phyloP scores from a whole-genome alignment of 192 early-diverging fungal genomes.

The Backusella australiensis region DNA sequence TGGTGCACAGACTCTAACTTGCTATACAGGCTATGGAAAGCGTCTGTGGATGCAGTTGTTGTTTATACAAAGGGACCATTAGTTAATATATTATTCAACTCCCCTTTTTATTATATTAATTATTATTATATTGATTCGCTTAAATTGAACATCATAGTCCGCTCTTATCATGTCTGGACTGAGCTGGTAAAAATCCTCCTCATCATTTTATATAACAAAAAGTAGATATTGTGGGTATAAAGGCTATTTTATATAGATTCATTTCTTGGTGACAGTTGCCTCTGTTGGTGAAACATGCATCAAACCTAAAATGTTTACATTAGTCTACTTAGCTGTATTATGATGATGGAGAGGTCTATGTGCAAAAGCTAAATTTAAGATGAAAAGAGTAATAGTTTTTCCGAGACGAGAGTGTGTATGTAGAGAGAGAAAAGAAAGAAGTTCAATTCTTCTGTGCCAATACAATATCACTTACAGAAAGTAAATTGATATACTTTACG shows the following conservation, averaged over 20 bases:
- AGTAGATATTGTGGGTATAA: neutral
- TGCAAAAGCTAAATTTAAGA: neutral
- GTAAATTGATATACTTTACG: too few relatives aligned
- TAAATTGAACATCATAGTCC: neutral
- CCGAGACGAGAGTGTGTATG: neutral
- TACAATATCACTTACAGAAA: too few relatives aligned
- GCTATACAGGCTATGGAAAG: neutral
- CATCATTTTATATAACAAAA: neutral
- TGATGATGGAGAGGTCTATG: neutral
- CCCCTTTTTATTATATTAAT: constrained; percentile 6
- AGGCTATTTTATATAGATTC: neutral
- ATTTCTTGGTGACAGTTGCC: neutral
- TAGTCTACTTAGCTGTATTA: neutral
- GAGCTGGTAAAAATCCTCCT: neutral
- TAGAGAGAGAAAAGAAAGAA: neutral
- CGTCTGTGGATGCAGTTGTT: neutral
- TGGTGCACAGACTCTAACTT: constrained; percentile 1
- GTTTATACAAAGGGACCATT: neutral
- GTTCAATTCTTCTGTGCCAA: too few relatives aligned
- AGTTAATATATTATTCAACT: neutral
- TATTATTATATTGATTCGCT: neutral
- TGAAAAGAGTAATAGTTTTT: neutral
- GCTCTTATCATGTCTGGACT: neutral
- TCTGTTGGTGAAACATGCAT: neutral
- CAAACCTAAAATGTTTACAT: neutral